Base-by-base conservation (phyloP, 2,329 filamentous ascomycete genomes). In the Huntiella abstrusa region DNA sequence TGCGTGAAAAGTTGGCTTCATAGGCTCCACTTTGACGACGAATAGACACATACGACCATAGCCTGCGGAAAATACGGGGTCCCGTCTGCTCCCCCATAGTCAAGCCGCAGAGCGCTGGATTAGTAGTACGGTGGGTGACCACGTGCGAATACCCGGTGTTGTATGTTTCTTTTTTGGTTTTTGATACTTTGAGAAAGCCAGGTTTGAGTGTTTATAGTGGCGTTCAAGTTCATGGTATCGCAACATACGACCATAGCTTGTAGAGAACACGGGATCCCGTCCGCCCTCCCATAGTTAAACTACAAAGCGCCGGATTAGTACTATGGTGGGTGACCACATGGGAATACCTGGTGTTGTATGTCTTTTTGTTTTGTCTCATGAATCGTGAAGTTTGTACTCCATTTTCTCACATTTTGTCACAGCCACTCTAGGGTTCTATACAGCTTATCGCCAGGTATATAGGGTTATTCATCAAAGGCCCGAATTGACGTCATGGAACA, bases 261-360 rank as follows among this genome's bases (percentile, higher is more conserved):
- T 46, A 40, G 44, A 46, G 41, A 46, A 35, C 34, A 46, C 37
- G 36, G 45, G 37, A 32, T 46, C 45, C 45, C 32, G 37, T 41
- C 37, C 34, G 32, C 45, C 41, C 37, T 32, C 45, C 32, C 32
- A 13, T 46, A 46, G 37, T 46, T 40, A 41, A 39, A 19, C 43
- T 38, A 40, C 34, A 45, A 32, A 45, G 43, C 43, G 17, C 43
- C 17, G 17, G 28, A 41, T 17, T 19, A 41, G 38, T 41, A 46
- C 19, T 41, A 46, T 19, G 19, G 37, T 46, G 36, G 43, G 35
- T 46, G 45, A 41, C 45, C 37, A 46, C 45, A 33, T 41, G 37
- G 13, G 45, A 46, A 46, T 41, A 33, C 45, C 45, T 17, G 11
- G 45, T 46, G 45, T 22, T 46, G 37, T 46, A 46, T 46, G 45